These are phyloP conservation scores for Penicillium rolfsii DNA, from an alignment of 2,329 filamentous ascomycete species.

Conservation along the genomic window DNA sequence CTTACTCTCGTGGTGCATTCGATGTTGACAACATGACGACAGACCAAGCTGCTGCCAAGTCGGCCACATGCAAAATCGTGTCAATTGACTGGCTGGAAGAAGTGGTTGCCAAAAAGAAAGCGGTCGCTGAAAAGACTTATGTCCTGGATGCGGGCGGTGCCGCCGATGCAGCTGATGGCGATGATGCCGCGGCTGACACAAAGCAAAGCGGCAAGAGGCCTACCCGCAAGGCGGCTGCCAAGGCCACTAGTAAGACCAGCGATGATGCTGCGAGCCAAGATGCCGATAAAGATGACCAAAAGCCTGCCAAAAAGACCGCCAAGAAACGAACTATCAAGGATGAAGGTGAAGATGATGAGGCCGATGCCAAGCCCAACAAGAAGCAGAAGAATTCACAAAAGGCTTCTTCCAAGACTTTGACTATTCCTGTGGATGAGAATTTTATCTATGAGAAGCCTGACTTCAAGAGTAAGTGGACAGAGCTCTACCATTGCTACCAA, in stretches of 20 bases:
- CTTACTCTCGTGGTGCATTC: slow-evolving; percentile 35
- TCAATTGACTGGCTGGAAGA: slow-evolving; percentile 64
- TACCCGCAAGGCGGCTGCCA: neutral
- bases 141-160: slow-evolving; percentile 31
- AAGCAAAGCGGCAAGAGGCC: slow-evolving; percentile 12
- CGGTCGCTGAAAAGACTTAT: slow-evolving; percentile 46
- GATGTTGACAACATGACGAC: slow-evolving; percentile 53
- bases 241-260: neutral
- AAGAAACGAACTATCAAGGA: slow-evolving; percentile 25
- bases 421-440: slow-evolving; percentile 53
- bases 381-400: slow-evolving; percentile 52
- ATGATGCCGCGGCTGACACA: neutral
- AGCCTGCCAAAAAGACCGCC: neutral
- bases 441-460: slow-evolving; percentile 14
- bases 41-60: slow-evolving; percentile 51
- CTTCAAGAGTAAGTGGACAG: neutral
- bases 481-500: neutral
- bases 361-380: slow-evolving; percentile 30
- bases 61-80: slow-evolving; percentile 59
- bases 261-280: neutral
- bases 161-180: neutral
- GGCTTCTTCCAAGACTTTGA: slow-evolving; percentile 46
- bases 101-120: slow-evolving; percentile 51
- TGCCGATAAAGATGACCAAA: slow-evolving; percentile 29
- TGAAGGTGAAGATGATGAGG: slow-evolving; percentile 6